These are phyloP conservation scores for Monilinia polystroma DNA, from an alignment of 2,329 filamentous ascomycete species.

Conservation along the genomic window DNA sequence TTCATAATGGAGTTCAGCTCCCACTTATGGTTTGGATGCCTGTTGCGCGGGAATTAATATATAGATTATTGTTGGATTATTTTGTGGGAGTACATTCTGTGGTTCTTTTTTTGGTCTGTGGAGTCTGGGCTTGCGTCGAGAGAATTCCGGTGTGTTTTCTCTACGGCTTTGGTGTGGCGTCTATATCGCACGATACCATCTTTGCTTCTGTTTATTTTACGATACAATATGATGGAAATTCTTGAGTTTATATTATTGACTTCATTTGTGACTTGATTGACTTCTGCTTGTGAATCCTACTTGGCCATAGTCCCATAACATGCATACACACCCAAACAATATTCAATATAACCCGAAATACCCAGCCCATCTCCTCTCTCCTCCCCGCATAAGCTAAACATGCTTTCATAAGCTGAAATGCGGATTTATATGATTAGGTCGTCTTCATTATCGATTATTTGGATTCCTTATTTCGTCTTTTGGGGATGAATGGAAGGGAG, in stretches of 20 bases:
- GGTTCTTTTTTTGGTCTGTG: not conserved
- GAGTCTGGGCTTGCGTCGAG: not conserved
- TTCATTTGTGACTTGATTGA: not conserved
- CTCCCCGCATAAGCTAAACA: not conserved
- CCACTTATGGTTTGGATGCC: constrained; percentile 5
- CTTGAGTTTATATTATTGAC: not conserved
- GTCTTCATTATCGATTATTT: constrained; percentile 25
- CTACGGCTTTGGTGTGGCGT: constrained; percentile 1
- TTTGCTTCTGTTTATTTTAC: constrained; percentile 5
- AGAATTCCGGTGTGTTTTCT: constrained; percentile 2
- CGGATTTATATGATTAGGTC: not conserved
- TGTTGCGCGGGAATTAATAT: constrained; percentile 3
- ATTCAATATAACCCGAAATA: not conserved
- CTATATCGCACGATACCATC: constrained; percentile 9
- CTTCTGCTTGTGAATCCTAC: not conserved
- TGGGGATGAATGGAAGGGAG: not conserved
- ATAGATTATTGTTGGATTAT: constrained; percentile 3
- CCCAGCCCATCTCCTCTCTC: not conserved
- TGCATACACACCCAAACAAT: not conserved
- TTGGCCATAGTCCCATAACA: not conserved
- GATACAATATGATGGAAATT: not conserved
- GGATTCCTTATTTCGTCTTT: constrained; percentile 17
- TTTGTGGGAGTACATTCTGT: not conserved
- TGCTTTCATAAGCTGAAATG: not conserved
- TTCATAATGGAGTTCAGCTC: constrained; percentile 9